Evolutionary conservation across 495 filamentous ascomycete genomes (phyloP).

Genomic region (Penicillium soppii): DNA sequence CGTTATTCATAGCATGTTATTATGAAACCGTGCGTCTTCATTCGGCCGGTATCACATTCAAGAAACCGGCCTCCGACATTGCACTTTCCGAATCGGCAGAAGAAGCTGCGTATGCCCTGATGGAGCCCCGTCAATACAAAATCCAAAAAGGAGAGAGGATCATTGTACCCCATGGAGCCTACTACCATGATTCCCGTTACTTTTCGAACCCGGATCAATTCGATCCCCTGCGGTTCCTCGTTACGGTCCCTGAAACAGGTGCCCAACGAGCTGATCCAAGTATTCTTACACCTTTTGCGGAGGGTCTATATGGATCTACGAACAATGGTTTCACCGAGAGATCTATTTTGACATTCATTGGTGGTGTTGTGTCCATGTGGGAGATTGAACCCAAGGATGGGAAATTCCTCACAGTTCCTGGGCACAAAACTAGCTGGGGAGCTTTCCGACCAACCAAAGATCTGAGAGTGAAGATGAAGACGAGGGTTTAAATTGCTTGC

Average conservation of each 20-base stretch:
- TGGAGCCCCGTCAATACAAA: slow-evolving; percentile 38
- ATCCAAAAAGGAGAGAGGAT: slow-evolving; percentile 50
- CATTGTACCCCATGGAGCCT: slow-evolving; percentile 48
- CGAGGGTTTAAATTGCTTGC: slow-evolving; percentile 23
- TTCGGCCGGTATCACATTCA: slow-evolving; percentile 45
- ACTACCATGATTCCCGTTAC: slow-evolving; percentile 47
- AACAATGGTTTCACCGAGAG: slow-evolving; percentile 50
- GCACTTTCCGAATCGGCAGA: slow-evolving; percentile 42
- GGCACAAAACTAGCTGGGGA: slow-evolving; percentile 31
- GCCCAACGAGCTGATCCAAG: slow-evolving; percentile 23
- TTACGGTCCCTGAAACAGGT: slow-evolving; percentile 33
- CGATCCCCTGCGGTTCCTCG: slow-evolving; percentile 53
- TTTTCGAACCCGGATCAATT: slow-evolving; percentile 52
- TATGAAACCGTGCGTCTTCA: slow-evolving; percentile 56
- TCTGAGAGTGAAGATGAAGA: slow-evolving; percentile 34
- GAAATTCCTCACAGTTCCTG: slow-evolving; percentile 29
- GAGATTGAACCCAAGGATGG: slow-evolving; percentile 45
- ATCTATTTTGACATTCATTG: slow-evolving; percentile 48
- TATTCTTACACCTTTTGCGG: slow-evolving; percentile 46
- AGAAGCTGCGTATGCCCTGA: slow-evolving; percentile 28
- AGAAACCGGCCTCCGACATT: slow-evolving; percentile 42
- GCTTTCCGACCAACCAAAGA: slow-evolving; percentile 39
- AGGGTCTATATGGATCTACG: slow-evolving; percentile 44
- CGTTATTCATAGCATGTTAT: slow-evolving; percentile 52
- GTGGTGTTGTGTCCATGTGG: slow-evolving; percentile 50